These are phyloP conservation scores for Hypericum androsaemum DNA, from an alignment of 345 rosid genomes.

Conservation along the genomic window DNA sequence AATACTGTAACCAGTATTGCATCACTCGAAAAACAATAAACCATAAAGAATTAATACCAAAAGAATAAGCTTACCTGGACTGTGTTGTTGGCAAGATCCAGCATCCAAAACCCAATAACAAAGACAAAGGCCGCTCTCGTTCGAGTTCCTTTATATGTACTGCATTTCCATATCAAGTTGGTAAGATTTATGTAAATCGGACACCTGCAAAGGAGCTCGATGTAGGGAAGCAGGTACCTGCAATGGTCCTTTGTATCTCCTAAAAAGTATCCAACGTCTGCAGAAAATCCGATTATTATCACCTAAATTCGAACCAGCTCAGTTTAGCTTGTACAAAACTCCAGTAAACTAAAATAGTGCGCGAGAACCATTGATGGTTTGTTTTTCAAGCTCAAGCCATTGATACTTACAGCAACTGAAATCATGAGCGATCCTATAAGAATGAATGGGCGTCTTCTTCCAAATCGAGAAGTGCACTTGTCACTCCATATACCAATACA, in stretches of 20 bases:
- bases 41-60: conserved; percentile 1
- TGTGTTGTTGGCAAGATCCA: conserved; percentile 95
- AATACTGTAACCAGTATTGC: too few relatives aligned
- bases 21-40: neutral
- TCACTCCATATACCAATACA: conserved; percentile 98
- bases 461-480: conserved; percentile 80
- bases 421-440: conserved; percentile 86
- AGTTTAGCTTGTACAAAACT: conserved; percentile 34
- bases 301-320: conserved; percentile 66
- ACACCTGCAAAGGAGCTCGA: conserved; percentile 15
- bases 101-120: conserved; percentile 90
- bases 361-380: neutral
- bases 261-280: conserved; percentile 84
- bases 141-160: conserved; percentile 80
- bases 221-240: conserved; percentile 42
- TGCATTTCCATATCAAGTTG: conserved; percentile 26
- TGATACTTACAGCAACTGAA: conserved; percentile 60
- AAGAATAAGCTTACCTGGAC: conserved; percentile 56
- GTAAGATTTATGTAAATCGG: conserved; percentile 1
- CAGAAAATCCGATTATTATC: conserved; percentile 93
- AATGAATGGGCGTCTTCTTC: conserved; percentile 88
- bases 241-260: conserved; percentile 89
- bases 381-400: conserved; percentile 3
- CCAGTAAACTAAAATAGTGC: conserved; percentile 5
- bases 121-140: conserved; percentile 80